Conservation (phyloP, 495 filamentous ascomycete species). For the Penicillium ochrochloron region DNA sequence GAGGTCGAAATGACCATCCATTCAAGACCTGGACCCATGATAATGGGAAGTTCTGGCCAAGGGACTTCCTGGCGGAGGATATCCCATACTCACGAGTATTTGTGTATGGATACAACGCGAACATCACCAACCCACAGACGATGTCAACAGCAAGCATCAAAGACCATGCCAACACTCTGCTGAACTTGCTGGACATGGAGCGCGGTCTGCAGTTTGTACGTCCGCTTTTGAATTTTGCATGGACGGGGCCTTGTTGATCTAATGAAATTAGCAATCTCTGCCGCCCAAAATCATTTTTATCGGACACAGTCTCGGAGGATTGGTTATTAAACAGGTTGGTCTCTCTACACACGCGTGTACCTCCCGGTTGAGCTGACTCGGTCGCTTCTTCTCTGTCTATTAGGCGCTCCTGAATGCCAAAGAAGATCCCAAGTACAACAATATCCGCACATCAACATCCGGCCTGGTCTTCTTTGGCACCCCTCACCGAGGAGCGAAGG, state of each 20-base stretch:
- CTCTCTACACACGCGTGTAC: not conserved
- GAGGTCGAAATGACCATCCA: slow-evolving; percentile 43
- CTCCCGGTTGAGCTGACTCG: not conserved
- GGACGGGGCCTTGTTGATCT: no score
- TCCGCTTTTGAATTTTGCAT: no score
- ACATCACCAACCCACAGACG: slow-evolving; percentile 40
- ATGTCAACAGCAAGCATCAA: slow-evolving; percentile 47
- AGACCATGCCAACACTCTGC: slow-evolving; percentile 44
- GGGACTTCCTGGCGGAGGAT: slow-evolving; percentile 45
- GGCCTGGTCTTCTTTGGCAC: slow-evolving; percentile 54
- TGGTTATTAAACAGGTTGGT: slow-evolving; percentile 50
- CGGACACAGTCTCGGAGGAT: slow-evolving; percentile 51
- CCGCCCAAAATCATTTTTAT: slow-evolving; percentile 49
- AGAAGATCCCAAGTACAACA: slow-evolving; percentile 44
- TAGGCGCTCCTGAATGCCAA: slow-evolving; percentile 49
- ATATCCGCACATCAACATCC: slow-evolving; percentile 44
- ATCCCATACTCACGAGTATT: slow-evolving; percentile 46
- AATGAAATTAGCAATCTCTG: slow-evolving; percentile 14
- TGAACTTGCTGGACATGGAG: slow-evolving; percentile 45
- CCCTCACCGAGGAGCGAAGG: slow-evolving; percentile 49
- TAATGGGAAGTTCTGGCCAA: slow-evolving; percentile 48
- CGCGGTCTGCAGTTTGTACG: slow-evolving; percentile 33
- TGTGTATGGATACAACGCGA: slow-evolving; percentile 51
- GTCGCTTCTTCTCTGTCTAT: not conserved
- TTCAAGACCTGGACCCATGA: slow-evolving; percentile 46